A percentile compares a stretch with the other conserved stretches of the same genome.
Conservation (phyloP, 176 grass and related monocot species). For the Calamus simplicifolius region DNA sequence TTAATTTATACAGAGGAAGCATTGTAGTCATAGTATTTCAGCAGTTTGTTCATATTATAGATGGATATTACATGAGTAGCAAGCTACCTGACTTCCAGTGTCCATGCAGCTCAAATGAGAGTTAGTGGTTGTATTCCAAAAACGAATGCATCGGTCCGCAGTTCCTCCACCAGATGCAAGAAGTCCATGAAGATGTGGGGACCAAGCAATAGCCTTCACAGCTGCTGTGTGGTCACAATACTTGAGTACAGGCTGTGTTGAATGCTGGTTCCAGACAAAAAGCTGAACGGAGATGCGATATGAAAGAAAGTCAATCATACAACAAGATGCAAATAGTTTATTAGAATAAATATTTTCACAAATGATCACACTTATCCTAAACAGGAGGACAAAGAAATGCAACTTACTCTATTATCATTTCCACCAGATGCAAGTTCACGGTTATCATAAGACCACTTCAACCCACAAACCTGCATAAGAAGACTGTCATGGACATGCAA, state of each 20-base stretch:
- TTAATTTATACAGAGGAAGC: no score
- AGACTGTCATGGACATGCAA: neutral
- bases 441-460: conserved; percentile 97
- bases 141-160: conserved; percentile 95
- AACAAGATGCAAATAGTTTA: no score
- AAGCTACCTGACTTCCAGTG: conserved; percentile 91
- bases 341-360: no score
- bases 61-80: neutral
- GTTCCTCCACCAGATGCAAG: conserved; percentile 98
- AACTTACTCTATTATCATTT: conserved; percentile 84
- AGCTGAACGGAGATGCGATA: conserved; percentile 38
- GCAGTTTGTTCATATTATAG: no score
- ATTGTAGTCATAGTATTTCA: no score
- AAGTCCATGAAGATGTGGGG: conserved; percentile 88
- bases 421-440: conserved; percentile 94
- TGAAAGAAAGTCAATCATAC: no score
- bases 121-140: conserved; percentile 97
- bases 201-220: conserved; percentile 99
- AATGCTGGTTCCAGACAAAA: conserved; percentile 98
- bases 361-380: no score
- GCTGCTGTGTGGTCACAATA: conserved; percentile 97
- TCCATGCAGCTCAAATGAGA: conserved; percentile 79
- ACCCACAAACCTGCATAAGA: conserved; percentile 64
- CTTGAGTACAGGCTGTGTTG: conserved; percentile 74
- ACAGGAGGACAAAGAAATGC: neutral